A percentile compares a stretch with the other conserved stretches of the same genome.
phyloP scores from a whole-genome alignment of 805 yeast species.

The Candida oleophila region DNA sequence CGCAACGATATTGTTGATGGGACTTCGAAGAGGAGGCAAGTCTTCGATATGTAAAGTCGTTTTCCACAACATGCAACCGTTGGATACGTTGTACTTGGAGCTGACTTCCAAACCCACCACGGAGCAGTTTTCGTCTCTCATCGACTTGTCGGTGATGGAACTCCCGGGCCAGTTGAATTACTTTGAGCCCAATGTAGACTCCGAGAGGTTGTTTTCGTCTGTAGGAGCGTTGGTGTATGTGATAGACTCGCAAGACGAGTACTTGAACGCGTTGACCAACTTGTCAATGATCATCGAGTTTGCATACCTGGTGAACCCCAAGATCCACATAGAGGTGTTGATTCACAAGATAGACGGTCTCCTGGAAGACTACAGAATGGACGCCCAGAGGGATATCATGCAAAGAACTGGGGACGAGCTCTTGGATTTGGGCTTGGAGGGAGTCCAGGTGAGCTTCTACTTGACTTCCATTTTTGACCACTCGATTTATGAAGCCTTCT shows the following conservation, averaged over 20 bases:
- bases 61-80: conserved; percentile 93
- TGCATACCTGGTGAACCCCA: conserved; percentile 82
- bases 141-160: conserved; percentile 88
- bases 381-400: conserved; percentile 95
- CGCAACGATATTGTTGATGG: conserved; percentile 87
- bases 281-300: conserved; percentile 84
- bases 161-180: conserved; percentile 91
- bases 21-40: conserved; percentile 86
- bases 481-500: conserved; percentile 92
- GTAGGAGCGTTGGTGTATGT: conserved; percentile 93
- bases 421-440: conserved; percentile 84
- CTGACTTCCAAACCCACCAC: conserved; percentile 86
- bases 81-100: conserved; percentile 87
- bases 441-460: conserved; percentile 87
- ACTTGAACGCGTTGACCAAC: conserved; percentile 85
- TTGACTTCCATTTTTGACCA: conserved; percentile 94
- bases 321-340: conserved; percentile 84
- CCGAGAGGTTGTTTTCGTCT: conserved; percentile 70
- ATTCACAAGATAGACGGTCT: conserved; percentile 96
- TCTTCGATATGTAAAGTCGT: conserved; percentile 95
- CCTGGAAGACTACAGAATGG: conserved; percentile 88
- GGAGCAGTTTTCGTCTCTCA: conserved; percentile 79
- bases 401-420: conserved; percentile 93
- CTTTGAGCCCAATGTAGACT: conserved; percentile 82
- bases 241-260: conserved; percentile 94